A percentile compares a stretch with the other conserved stretches of the same genome.
Evolutionary conservation across 1,139 yeast genomes (phyloP).

Genomic region (Wickerhamomyces sp.): DNA sequence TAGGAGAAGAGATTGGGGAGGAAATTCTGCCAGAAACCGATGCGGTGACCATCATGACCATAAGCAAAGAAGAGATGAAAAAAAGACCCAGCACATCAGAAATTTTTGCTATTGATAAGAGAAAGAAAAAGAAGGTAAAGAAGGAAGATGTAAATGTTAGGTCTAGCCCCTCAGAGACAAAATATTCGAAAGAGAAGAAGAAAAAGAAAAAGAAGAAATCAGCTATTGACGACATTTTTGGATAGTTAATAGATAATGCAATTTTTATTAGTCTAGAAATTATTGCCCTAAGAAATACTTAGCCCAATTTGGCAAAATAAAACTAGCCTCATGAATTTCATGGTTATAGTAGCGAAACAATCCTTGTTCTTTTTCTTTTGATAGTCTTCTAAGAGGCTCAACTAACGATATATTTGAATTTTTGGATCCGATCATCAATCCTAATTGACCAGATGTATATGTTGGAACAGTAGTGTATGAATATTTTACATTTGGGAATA

Average conservation of each 20-base stretch:
- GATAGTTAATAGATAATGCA: conserved; percentile 22
- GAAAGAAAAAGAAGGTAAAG: conserved; percentile 8
- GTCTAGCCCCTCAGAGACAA: neutral
- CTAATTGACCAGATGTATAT: conserved; percentile 95
- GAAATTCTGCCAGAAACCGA: neutral
- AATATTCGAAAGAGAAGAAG: conserved; percentile 23
- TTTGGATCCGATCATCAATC: conserved; percentile 78
- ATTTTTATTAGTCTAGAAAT: neutral
- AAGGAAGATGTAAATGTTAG: conserved; percentile 6
- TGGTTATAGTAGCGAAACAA: conserved; percentile 70
- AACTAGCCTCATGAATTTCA: conserved; percentile 70
- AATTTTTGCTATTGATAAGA: neutral
- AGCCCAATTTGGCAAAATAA: conserved; percentile 88
- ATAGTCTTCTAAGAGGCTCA: conserved; percentile 49
- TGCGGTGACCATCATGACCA: neutral
- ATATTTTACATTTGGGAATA: conserved; percentile 77
- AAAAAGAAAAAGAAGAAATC: conserved; percentile 41
- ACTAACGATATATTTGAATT: conserved; percentile 45
- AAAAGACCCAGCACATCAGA: conserved; percentile 1
- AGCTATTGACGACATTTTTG: conserved; percentile 59
- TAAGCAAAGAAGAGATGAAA: neutral
- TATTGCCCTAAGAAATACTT: conserved; percentile 29
- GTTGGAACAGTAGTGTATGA: conserved; percentile 90
- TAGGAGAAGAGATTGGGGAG: conserved; percentile 10
- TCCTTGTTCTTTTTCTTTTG: conserved; percentile 43